Conservation (phyloP, 2,329 filamentous ascomycete species). For the Ceratocystis huliohia region DNA sequence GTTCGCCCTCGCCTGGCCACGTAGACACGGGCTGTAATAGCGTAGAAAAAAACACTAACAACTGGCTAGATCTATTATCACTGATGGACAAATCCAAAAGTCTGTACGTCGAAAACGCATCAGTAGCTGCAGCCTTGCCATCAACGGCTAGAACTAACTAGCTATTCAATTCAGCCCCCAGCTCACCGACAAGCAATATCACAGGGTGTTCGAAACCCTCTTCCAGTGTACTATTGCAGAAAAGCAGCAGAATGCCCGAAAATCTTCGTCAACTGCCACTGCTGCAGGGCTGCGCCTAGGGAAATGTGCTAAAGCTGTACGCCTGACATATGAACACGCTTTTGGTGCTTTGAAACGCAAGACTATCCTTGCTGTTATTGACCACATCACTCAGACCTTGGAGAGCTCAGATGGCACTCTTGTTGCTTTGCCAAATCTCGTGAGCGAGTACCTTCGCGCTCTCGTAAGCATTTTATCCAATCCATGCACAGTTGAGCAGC, state of each 20-base stretch:
- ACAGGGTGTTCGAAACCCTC: slow-evolving; percentile 66
- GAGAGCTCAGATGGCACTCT: slow-evolving; percentile 47
- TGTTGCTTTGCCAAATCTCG: slow-evolving; percentile 47
- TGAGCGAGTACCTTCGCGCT: slow-evolving; percentile 66
- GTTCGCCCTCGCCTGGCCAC: slow-evolving; percentile 11
- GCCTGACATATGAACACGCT: slow-evolving; percentile 58
- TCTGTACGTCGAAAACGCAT: slow-evolving; percentile 26
- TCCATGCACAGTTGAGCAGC: slow-evolving; percentile 66
- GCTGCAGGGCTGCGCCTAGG: slow-evolving; percentile 46
- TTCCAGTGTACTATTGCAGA: slow-evolving; percentile 59
- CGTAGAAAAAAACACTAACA: background rate
- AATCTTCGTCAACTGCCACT: slow-evolving; percentile 39
- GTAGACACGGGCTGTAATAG: background rate
- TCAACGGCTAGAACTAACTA: background rate
- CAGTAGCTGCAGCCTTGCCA: background rate
- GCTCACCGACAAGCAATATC: slow-evolving; percentile 65
- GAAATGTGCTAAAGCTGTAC: slow-evolving; percentile 57
- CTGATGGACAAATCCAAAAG: slow-evolving; percentile 31
- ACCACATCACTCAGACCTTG: slow-evolving; percentile 69
- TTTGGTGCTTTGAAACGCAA: slow-evolving; percentile 56
- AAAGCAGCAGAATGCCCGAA: slow-evolving; percentile 49
- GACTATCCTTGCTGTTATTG: slow-evolving; percentile 64
- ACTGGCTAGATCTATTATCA: slow-evolving; percentile 28
- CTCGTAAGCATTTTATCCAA: slow-evolving; percentile 58
- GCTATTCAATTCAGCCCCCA: slow-evolving; percentile 19